phyloP scores from a whole-genome alignment of 106 monocot genomes.

The Iris macrosiphon region DNA sequence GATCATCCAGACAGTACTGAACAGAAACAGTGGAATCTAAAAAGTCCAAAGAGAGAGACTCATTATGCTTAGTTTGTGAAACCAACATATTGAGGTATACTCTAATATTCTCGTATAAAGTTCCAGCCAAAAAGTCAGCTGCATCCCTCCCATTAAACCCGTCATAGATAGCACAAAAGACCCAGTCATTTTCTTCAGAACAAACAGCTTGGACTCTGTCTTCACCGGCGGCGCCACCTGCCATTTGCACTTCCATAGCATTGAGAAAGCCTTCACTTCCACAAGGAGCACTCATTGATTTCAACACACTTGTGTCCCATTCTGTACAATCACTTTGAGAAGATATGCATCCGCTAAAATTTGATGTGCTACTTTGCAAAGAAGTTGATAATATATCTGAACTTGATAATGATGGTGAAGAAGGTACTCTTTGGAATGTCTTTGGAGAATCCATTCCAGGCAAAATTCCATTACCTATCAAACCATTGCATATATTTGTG shows the following conservation, averaged over 20 bases:
- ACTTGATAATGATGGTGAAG: slow-evolving; percentile 62
- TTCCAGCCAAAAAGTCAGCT: slow-evolving; percentile 76
- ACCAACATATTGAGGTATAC: slow-evolving; percentile 39
- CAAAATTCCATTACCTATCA: slow-evolving; percentile 58
- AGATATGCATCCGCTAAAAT: slow-evolving; percentile 10
- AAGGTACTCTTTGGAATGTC: slow-evolving; percentile 52
- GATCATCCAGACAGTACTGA: too few species aligned
- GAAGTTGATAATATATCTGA: slow-evolving; percentile 40
- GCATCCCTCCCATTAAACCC: slow-evolving; percentile 91
- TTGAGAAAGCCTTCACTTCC: slow-evolving; percentile 49
- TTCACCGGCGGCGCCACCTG: slow-evolving; percentile 92
- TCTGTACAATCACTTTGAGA: slow-evolving; percentile 19
- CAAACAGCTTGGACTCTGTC: slow-evolving; percentile 91
- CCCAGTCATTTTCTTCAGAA: slow-evolving; percentile 83
- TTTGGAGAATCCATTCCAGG: slow-evolving; percentile 82
- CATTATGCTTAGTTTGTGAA: slow-evolving; percentile 14
- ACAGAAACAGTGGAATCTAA: too few species aligned
- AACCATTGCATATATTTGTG: slow-evolving; percentile 74
- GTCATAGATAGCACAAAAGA: slow-evolving; percentile 84
- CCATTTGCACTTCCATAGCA: slow-evolving; percentile 56
- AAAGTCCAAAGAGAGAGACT: too few species aligned
- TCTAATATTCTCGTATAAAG: slow-evolving; percentile 61
- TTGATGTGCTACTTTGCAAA: slow-evolving; percentile 29
- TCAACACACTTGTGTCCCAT: slow-evolving; percentile 17
- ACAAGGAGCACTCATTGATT: slow-evolving; percentile 30